A percentile compares a stretch with the other conserved stretches of the same genome.
Evolutionary conservation across 2,329 filamentous ascomycete species (phyloP).

Genomic region (Aspergillus jensenii): DNA sequence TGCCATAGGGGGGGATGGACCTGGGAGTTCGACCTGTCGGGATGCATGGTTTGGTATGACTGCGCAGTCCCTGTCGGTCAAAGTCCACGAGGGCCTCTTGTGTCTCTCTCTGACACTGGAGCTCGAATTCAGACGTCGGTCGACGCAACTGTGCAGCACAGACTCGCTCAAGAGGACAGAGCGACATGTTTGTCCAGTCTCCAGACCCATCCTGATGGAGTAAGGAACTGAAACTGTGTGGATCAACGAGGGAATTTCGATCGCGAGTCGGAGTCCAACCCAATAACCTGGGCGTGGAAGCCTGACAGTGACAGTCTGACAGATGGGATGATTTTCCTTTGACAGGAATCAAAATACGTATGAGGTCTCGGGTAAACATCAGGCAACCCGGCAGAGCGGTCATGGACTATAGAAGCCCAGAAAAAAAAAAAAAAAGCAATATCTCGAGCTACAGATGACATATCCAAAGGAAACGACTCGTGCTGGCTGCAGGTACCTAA

Average conservation of each 20-base stretch:
- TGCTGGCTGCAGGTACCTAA: slow-evolving; percentile 9
- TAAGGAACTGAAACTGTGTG: slow-evolving; percentile 2
- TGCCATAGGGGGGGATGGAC: no score
- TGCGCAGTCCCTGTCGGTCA: background rate
- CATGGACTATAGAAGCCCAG: background rate
- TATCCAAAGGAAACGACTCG: slow-evolving; percentile 2
- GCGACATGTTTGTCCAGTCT: background rate
- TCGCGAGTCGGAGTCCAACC: background rate
- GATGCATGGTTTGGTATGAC: background rate
- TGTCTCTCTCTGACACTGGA: no score
- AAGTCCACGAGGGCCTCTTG: background rate
- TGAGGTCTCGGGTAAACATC: background rate
- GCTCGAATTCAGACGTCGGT: background rate
- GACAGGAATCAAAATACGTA: no score
- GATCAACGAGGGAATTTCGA: slow-evolving; percentile 8
- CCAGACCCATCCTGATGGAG: slow-evolving; percentile 1
- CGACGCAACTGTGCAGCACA: background rate
- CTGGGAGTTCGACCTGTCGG: background rate
- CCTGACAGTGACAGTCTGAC: background rate
- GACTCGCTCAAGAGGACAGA: background rate
- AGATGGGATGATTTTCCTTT: background rate
- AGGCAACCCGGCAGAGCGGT: background rate
- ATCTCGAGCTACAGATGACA: background rate
- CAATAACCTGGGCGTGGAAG: background rate
- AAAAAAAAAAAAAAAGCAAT: background rate